Base-by-base conservation (phyloP, 2,329 filamentous ascomycete species). In the Ophiocordyceps sinensis region DNA sequence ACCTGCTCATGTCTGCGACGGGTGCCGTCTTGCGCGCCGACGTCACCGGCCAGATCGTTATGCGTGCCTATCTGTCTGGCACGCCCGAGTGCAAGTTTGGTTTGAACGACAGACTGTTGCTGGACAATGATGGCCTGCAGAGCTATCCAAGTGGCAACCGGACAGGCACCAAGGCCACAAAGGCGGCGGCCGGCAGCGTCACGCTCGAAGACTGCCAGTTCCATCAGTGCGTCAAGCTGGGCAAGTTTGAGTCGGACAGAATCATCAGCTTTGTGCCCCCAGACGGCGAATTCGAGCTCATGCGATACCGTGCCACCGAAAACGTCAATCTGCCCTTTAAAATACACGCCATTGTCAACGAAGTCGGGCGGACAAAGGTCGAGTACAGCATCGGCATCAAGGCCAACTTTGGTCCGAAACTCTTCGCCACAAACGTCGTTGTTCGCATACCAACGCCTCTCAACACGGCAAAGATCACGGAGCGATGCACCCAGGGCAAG, bases 41-140 rank as follows among this genome's bases (percentile, higher is more conserved):
- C 55, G 91, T 98, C 41, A 94, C 86, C 40, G 91, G 91, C 40
- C 88, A 96, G 59, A 98, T 98, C 54, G 77, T 98, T 54, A 98
- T 98, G 91, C 86, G 91, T 53, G 91, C 91, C 45, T 98, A 98
- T 58, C 79, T 98, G 23, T 85, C 85, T 17, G 91, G 93, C 29
- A 98, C 88, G 1, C 91, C 91, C 9, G 91, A 98, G 64, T 98
- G 91, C 75, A 98, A 98, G 62, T 98, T 98, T 53, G 91, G 91
- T 7, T 79, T 98, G 35, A 98, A 98, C 60, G 91, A 98, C 61
- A 80, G 91, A 8, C 71, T 98, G 4, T 75, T 96, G 1, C 73
- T 98, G n/a, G 91, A 95, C 55, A 76, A 77, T 41, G 75, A 85
- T 56, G 74, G 77, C 40, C 64, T 84, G 37, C 61, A 75, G 51